phyloP scores from a whole-genome alignment of 768 basidiomycete species.

The Candolleomyces aberdarensis region DNA sequence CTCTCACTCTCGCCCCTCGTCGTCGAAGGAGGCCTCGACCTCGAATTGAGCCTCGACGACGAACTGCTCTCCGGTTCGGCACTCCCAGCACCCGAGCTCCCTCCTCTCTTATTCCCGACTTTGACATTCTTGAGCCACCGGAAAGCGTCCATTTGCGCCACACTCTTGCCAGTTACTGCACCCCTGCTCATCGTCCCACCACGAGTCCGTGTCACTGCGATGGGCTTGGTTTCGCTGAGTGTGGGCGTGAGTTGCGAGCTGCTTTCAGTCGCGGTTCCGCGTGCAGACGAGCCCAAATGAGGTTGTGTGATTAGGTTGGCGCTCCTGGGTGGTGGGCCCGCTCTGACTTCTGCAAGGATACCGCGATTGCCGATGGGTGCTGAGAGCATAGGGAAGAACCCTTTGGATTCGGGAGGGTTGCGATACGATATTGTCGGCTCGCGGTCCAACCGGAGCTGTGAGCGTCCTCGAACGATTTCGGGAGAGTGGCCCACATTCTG shows the following conservation, averaged over 20 bases:
- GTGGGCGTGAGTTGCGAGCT: constrained; percentile 5
- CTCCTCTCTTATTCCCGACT: constrained; percentile 53
- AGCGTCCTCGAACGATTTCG: constrained; percentile 28
- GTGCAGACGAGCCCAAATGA: constrained; percentile 19
- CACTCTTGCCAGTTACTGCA: constrained; percentile 46
- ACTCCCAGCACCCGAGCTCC: constrained; percentile 55
- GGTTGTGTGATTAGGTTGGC: constrained; percentile 29
- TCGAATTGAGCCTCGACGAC: constrained; percentile 44
- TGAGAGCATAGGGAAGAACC: constrained; percentile 47
- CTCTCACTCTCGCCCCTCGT: constrained; percentile 16
- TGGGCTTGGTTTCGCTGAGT: constrained; percentile 5
- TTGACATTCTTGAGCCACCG: constrained; percentile 75
- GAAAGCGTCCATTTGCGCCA: constrained; percentile 58
- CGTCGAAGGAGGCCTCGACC: constrained; percentile 32
- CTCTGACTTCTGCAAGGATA: constrained; percentile 71
- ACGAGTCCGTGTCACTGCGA: constrained; percentile 17
- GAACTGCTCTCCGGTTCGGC: constrained; percentile 41
- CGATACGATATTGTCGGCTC: constrained; percentile 48
- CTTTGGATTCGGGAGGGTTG: constrained; percentile 42
- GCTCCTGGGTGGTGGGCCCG: constrained; percentile 35
- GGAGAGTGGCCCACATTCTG: constrained; percentile 50
- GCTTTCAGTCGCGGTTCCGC: constrained; percentile 9
- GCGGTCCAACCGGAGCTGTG: constrained; percentile 22
- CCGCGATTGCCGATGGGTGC: constrained; percentile 65
- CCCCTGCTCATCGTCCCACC: constrained; percentile 49